phyloP scores from a whole-genome alignment of 2,329 filamentous ascomycete species.

The Xylariaceae sp. region DNA sequence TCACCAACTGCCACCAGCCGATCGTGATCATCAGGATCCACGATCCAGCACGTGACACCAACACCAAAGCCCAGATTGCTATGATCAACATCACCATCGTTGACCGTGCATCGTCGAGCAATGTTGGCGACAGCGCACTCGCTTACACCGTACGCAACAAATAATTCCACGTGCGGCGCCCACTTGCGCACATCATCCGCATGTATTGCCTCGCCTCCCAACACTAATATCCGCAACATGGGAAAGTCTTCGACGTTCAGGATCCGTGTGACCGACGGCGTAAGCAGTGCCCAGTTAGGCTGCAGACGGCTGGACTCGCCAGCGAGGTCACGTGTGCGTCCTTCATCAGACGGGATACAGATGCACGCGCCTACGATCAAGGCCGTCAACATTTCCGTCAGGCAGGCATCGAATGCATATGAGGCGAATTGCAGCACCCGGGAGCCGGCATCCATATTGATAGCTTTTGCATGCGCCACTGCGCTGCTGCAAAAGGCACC shows the following conservation, averaged over 20 bases:
- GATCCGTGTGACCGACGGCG: slow-evolving; percentile 33
- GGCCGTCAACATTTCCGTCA: slow-evolving; percentile 47
- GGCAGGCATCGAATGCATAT: slow-evolving; percentile 49
- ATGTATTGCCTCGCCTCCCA: slow-evolving; percentile 43
- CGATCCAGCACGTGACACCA: slow-evolving; percentile 43
- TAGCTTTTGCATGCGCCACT: neutral
- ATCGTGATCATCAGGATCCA: slow-evolving; percentile 45
- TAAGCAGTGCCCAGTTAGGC: slow-evolving; percentile 32
- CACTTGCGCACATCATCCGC: slow-evolving; percentile 22
- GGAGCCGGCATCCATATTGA: slow-evolving; percentile 9
- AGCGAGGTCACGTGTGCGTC: slow-evolving; percentile 44
- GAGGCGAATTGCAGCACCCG: slow-evolving; percentile 36
- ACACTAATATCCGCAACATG: slow-evolving; percentile 29
- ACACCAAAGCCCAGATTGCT: slow-evolving; percentile 6
- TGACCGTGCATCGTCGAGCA: neutral
- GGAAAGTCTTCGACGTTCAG: slow-evolving; percentile 31
- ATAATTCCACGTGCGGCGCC: slow-evolving; percentile 17
- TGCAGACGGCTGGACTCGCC: slow-evolving; percentile 29
- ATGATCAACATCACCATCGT: slow-evolving; percentile 5
- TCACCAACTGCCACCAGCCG: slow-evolving; percentile 42
- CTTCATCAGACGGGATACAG: slow-evolving; percentile 48
- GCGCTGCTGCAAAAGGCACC: slow-evolving; percentile 3
- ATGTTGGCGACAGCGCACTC: slow-evolving; percentile 14
- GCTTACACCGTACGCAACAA: slow-evolving; percentile 26
- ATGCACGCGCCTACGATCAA: slow-evolving; percentile 47